A percentile compares a stretch with the other conserved stretches of the same genome.
Evolutionary conservation across 1,284 basidiomycete genomes (phyloP).

Genomic region (Fomitopsis betulina): DNA sequence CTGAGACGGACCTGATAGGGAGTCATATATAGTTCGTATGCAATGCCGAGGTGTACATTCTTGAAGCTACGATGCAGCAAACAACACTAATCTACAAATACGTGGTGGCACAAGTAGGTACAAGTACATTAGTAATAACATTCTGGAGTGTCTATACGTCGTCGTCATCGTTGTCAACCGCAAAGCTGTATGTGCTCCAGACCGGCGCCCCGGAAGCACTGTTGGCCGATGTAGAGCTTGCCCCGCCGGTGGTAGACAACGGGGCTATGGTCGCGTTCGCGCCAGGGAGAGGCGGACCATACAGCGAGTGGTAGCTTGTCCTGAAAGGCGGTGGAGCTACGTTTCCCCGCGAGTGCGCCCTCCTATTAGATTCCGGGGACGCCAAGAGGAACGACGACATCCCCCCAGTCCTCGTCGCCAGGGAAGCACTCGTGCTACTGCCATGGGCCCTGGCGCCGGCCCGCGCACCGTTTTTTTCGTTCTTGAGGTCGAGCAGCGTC

Average conservation of each 20-base stretch:
- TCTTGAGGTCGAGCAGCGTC: conserved; percentile 13
- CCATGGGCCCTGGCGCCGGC: background rate
- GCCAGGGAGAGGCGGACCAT: background rate
- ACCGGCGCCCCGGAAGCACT: background rate
- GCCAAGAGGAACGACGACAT: background rate
- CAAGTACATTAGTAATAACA: background rate
- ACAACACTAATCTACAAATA: background rate
- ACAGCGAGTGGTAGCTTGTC: background rate
- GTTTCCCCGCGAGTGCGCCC: background rate
- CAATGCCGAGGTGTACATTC: no score
- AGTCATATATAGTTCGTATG: background rate
- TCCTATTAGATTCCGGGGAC: background rate
- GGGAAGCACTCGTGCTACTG: background rate
- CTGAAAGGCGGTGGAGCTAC: background rate
- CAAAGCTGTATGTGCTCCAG: background rate
- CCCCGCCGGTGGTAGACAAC: background rate
- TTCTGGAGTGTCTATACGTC: background rate
- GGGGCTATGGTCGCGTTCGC: background rate
- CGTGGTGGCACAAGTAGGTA: background rate
- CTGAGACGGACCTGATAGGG: background rate
- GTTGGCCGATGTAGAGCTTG: background rate
- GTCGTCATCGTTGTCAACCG: background rate
- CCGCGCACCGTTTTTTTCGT: background rate
- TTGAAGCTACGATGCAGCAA: background rate
- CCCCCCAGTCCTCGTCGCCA: background rate